These are phyloP conservation scores for Penicillium lividum DNA, from an alignment of 495 filamentous ascomycete species.

Conservation along the genomic window DNA sequence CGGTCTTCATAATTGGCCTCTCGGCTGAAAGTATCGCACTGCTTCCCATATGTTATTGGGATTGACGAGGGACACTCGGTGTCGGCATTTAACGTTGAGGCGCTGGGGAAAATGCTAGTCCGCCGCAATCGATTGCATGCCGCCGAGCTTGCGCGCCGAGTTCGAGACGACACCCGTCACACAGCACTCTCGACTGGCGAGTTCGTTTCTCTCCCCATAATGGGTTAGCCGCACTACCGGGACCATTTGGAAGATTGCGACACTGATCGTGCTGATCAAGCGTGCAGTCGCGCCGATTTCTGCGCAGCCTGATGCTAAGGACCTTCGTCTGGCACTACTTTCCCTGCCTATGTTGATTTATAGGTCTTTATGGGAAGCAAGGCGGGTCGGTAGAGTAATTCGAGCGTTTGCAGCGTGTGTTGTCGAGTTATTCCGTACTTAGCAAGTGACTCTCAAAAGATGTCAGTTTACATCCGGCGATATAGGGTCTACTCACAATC, in stretches of 20 bases:
- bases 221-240: too few relatives aligned
- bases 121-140: neutral
- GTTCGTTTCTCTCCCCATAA: too few relatives aligned
- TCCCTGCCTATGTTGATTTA: neutral
- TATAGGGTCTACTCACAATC: neutral
- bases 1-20: neutral
- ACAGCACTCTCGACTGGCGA: too few relatives aligned
- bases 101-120: neutral
- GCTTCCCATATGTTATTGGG: neutral
- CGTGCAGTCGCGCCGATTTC: conserved; percentile 6
- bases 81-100: neutral
- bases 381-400: neutral
- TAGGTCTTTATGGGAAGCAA: neutral
- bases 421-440: neutral
- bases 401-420: neutral
- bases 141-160: too few relatives aligned
- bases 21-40: neutral
- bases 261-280: neutral
- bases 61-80: neutral
- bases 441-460: too few relatives aligned
- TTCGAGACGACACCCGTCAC: too few relatives aligned
- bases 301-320: neutral
- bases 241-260: neutral
- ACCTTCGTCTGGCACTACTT: conserved; percentile 1
- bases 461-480: too few relatives aligned